phyloP scores from a whole-genome alignment of 2,329 filamentous ascomycete species.

The Zymoseptoria pseudotritici region DNA sequence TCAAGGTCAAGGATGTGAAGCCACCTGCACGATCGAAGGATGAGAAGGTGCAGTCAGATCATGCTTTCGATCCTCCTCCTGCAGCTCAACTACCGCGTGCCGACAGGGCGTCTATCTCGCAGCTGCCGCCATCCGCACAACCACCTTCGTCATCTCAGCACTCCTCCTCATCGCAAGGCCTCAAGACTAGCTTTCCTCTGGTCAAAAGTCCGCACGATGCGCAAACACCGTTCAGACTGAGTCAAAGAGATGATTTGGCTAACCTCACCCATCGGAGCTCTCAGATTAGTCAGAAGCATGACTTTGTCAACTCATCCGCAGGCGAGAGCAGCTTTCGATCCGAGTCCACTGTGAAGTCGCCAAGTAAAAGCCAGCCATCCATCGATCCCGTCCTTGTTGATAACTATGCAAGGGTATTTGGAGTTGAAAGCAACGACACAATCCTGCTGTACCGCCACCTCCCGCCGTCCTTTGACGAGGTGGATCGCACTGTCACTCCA shows the following conservation, averaged over 20 bases:
- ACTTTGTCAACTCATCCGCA: slow-evolving; percentile 1
- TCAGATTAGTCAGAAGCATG: slow-evolving; percentile 4
- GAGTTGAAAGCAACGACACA: slow-evolving; percentile 7
- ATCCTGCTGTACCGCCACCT: slow-evolving; percentile 31
- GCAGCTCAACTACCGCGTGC: slow-evolving; percentile 11
- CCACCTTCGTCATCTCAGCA: slow-evolving; percentile 22
- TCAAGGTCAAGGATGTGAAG: slow-evolving; percentile 21
- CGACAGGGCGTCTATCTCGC: background rate
- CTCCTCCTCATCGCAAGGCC: slow-evolving; percentile 33
- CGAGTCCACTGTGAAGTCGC: slow-evolving; percentile 1
- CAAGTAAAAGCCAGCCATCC: background rate
- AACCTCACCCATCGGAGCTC: slow-evolving; percentile 10
- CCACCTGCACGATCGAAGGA: slow-evolving; percentile 1
- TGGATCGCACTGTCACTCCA: slow-evolving; percentile 55
- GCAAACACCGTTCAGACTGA: slow-evolving; percentile 55
- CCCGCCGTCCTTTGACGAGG: slow-evolving; percentile 39
- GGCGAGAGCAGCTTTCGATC: background rate
- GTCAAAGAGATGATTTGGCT: slow-evolving; percentile 48
- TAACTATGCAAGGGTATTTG: slow-evolving; percentile 22
- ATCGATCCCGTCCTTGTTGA: background rate
- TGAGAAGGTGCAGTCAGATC: slow-evolving; percentile 4
- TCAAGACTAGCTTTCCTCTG: slow-evolving; percentile 59
- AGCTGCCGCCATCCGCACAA: slow-evolving; percentile 10
- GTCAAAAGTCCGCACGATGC: slow-evolving; percentile 69
- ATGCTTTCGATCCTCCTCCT: slow-evolving; percentile 8